These are phyloP conservation scores for Tetracladium maxilliforme DNA, from an alignment of 2,329 filamentous ascomycete genomes.

Conservation along the genomic window DNA sequence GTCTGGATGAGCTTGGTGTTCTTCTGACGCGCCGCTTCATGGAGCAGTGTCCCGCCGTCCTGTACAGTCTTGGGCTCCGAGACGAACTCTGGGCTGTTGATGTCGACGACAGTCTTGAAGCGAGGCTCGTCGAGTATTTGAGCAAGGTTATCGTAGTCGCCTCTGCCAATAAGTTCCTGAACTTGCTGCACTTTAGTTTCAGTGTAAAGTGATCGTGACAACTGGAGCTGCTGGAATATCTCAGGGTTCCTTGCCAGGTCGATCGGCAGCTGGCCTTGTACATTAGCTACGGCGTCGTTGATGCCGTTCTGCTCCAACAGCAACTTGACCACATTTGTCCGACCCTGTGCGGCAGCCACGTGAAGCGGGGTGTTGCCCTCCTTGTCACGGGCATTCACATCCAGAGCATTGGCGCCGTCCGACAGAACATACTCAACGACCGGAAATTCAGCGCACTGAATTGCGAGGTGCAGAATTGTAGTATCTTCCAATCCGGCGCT, in stretches of 20 bases:
- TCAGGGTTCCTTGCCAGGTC: slow-evolving; percentile 85
- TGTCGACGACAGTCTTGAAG: slow-evolving; percentile 75
- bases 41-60: slow-evolving; percentile 78
- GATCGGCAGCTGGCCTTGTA: slow-evolving; percentile 69
- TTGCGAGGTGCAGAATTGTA: slow-evolving; percentile 80
- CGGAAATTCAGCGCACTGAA: slow-evolving; percentile 85
- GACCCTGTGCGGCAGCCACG: slow-evolving; percentile 69
- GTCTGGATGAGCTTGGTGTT: slow-evolving; percentile 82
- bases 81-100: slow-evolving; percentile 81
- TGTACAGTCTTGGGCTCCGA: slow-evolving; percentile 67
- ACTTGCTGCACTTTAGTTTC: slow-evolving; percentile 76
- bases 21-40: slow-evolving; percentile 81
- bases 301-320: slow-evolving; percentile 71
- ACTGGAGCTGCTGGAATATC: slow-evolving; percentile 88
- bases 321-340: slow-evolving; percentile 66
- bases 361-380: slow-evolving; percentile 93
- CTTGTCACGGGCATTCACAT: slow-evolving; percentile 80
- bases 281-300: slow-evolving; percentile 79
- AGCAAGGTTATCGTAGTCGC: slow-evolving; percentile 66
- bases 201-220: slow-evolving; percentile 77
- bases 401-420: slow-evolving; percentile 48
- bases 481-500: slow-evolving; percentile 55
- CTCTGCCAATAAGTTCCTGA: slow-evolving; percentile 58
- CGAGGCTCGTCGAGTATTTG: slow-evolving; percentile 71
- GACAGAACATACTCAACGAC: slow-evolving; percentile 94